Percentiles rank a stretch among this genome's conserved stretches.
These are phyloP conservation scores for Spergularia bocconei DNA, from an alignment of 148 eudicot genomes.

Conservation along the genomic window DNA sequence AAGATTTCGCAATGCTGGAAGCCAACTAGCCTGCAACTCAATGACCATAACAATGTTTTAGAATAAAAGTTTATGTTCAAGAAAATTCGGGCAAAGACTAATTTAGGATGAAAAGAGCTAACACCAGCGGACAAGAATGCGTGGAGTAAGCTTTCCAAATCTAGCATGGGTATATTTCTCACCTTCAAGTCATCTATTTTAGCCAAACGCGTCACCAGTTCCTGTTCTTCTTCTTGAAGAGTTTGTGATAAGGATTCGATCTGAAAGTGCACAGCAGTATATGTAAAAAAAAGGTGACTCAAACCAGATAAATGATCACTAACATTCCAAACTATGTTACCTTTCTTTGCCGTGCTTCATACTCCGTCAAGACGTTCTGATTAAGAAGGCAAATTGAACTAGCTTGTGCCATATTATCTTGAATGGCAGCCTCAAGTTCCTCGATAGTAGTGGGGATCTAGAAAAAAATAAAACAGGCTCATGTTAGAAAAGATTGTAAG, in stretches of 20 bases:
- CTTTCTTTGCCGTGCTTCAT: slow-evolving; percentile 75
- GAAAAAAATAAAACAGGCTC: slow-evolving; percentile 4
- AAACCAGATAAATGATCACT: slow-evolving; percentile 6
- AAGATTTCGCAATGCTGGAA: slow-evolving; percentile 80
- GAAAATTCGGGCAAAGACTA: slow-evolving; percentile 5
- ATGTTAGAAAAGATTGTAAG: not conserved
- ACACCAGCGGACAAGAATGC: not conserved
- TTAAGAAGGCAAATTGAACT: slow-evolving; percentile 76
- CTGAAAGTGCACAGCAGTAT: slow-evolving; percentile 36
- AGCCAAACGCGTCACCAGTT: slow-evolving; percentile 36
- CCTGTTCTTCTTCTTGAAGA: slow-evolving; percentile 59
- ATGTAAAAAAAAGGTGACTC: slow-evolving; percentile 1
- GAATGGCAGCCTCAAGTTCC: slow-evolving; percentile 82
- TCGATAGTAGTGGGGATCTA: slow-evolving; percentile 95
- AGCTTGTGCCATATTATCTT: slow-evolving; percentile 71
- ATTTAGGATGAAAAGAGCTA: not conserved
- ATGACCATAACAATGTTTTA: slow-evolving; percentile 15
- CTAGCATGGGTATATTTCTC: not conserved
- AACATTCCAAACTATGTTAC: slow-evolving; percentile 30
- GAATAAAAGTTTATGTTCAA: slow-evolving; percentile 5
- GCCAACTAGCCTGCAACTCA: slow-evolving; percentile 80
- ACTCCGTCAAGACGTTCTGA: slow-evolving; percentile 76
- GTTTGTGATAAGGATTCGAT: slow-evolving; percentile 50
- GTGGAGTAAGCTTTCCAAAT: not conserved
- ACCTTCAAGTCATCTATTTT: slow-evolving; percentile 78